phyloP scores from a whole-genome alignment of 139 green algal species.

The Chlorella sp. region DNA sequence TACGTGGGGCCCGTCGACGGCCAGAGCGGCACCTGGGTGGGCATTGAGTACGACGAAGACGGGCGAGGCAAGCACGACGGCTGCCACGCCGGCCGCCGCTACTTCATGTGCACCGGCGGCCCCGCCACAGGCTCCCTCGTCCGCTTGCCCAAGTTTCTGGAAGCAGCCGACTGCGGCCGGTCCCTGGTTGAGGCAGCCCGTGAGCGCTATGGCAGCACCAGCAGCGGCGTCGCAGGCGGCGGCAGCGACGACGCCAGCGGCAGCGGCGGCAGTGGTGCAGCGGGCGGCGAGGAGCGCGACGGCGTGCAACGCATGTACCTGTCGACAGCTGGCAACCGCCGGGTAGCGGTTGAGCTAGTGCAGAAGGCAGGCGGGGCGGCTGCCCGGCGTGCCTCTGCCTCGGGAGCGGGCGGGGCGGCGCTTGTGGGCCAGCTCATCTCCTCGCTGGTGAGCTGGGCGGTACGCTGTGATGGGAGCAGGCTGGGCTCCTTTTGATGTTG shows the following conservation, averaged over 20 bases:
- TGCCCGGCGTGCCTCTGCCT: not conserved
- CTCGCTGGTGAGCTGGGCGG: conserved; percentile 2
- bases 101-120: conserved; percentile 62
- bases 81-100: conserved; percentile 57
- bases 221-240: conserved; percentile 18
- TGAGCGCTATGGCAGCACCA: conserved; percentile 54
- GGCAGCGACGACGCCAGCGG: not conserved
- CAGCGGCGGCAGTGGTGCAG: not conserved
- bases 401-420: not conserved
- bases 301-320: conserved; percentile 54
- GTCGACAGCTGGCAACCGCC: conserved; percentile 45
- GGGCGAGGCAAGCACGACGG: conserved; percentile 85
- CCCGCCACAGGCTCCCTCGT: conserved; percentile 72
- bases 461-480: too few species aligned
- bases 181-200: conserved; percentile 58
- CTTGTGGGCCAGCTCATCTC: not conserved
- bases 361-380: not conserved
- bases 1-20: conserved; percentile 74
- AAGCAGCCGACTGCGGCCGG: conserved; percentile 41
- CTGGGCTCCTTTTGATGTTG: too few species aligned
- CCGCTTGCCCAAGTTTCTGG: conserved; percentile 56
- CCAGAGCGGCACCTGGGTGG: conserved; percentile 77
- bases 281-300: too few species aligned
- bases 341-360: conserved; percentile 64
- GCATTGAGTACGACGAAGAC: conserved; percentile 87